Base-by-base conservation (phyloP, 2,329 filamentous ascomycete species). In the Aspergillus piperis region DNA sequence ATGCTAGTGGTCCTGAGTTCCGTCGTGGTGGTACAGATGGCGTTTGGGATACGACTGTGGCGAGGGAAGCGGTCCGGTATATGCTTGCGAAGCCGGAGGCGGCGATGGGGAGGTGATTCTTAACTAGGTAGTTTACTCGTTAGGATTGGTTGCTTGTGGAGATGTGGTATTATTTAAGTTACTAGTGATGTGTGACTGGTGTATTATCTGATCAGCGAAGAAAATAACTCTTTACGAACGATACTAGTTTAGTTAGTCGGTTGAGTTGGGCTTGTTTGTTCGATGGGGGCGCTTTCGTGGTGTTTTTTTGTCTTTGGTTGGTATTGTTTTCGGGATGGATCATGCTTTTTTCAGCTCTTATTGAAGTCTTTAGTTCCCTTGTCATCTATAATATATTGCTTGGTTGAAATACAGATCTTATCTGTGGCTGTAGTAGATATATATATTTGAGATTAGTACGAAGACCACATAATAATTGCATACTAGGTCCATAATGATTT, bases 41-140 rank as follows among this genome's bases (percentile, higher is more conserved):
- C 42, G 83, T 87, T 30, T 90, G 88, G 88, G 84, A 84, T 41
- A 84, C 81, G 54, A 79, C 84, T 50, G 80, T 85, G 59, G 88
- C 88, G 3, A 82, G 79, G 66, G 86, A 88, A 73, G 84, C 84
- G 49, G 86, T 88, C 52, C 82, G 84, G 25, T 78, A 88, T 64
- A 86, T 84, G 81, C 77, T 88, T 68, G 83, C 83, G 23, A 82
- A 78, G 68, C 77, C 76, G 15, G 76, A 80, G 54, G 74, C 75
- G 25, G 61, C 64, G 6, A 62, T 66, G 62, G 68, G 67, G 57
- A 70, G 71, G 38, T 65, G 30, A 61, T 56, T 49, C 39, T 47
- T 39, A 30, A 13, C 11, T 36, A 47, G 6, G 19, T n/a, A 23
- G n/a, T 49, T 13, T 36, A 36, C 17, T 53, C 25, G 36, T 17